Base-by-base conservation (phyloP, 345 rosid genomes). In the Acer campestre region DNA sequence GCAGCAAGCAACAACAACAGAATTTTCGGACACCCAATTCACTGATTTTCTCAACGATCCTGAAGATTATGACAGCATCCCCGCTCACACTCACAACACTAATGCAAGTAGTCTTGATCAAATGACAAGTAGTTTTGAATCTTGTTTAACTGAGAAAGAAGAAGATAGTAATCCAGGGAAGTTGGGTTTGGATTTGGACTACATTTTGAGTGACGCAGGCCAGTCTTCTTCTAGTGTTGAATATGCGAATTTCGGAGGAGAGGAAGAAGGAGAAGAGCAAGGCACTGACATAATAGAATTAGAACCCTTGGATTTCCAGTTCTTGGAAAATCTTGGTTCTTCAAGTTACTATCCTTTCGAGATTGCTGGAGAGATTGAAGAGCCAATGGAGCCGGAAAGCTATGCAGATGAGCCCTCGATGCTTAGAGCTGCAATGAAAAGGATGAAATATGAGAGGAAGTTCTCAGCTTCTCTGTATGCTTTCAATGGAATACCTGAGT, bases 391-490 rank as follows among this genome's bases (percentile, higher is more conserved):
- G 71, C 23, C 71, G 1, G 88, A 86, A 44, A 79, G 48, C 23
- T 79, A 67, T 11, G 81, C 67, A 18, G 91, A 86, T 23, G 88
- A 84, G 62, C 83, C 88, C 7, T 80, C 89, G 0, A 81, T 82
- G 79, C 80, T 88, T n/a, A 82, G 80, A 56, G 90, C 82, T 61
- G 87, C 84, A 29, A 79, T 91, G 90, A 82, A 86, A 84, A 86
- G 90, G 73, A 86, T 89, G 89, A 86, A 74, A 46, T 88, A 84
- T 18, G 95, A 91, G 76, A 78, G 95, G 70, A 89, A 89, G 77
- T 79, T 85, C 79, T 89, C 93, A 7, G 93, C 92, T 76, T 91
- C 95, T 7, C 84, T 89, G 2, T 88, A 89, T 46, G 90, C 93
- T 5, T 89, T 89, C 80, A 84, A 88, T 75, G 92, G 93, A 38